A percentile compares a stretch with the other conserved stretches of the same genome.
phyloP scores from a whole-genome alignment of 2,329 filamentous ascomycete genomes.

The Phialemonium atrogriseum region DNA sequence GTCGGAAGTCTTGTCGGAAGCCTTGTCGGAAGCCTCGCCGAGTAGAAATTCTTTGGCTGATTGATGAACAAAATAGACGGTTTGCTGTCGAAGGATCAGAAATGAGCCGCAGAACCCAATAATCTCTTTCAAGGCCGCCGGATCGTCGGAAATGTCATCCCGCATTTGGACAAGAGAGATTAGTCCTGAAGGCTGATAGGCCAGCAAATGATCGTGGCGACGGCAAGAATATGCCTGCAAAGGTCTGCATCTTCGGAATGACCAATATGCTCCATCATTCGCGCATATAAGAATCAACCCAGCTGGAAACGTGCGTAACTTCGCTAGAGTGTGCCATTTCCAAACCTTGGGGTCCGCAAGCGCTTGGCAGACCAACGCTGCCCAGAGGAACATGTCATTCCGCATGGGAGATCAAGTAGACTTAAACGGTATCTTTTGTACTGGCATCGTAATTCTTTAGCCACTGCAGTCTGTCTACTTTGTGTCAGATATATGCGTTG shows the following conservation, averaged over 20 bases:
- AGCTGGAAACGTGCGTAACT: conserved; percentile 7
- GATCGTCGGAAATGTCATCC: background rate
- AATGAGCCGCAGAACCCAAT: conserved; percentile 8
- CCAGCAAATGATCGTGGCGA: conserved; percentile 5
- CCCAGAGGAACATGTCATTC: conserved; percentile 36
- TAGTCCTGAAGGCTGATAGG: conserved; percentile 8
- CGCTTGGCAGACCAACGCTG: conserved; percentile 27
- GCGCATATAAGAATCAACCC: conserved; percentile 9
- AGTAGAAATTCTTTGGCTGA: conserved; percentile 11
- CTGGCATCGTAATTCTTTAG: conserved; percentile 16
- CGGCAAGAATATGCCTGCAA: conserved; percentile 8
- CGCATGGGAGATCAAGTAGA: conserved; percentile 21
- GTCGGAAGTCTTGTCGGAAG: background rate
- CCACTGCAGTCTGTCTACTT: conserved; percentile 20
- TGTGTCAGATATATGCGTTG: conserved; percentile 24
- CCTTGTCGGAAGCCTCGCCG: background rate
- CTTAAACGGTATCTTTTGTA: conserved; percentile 9
- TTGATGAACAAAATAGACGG: conserved; percentile 6
- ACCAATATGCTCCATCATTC: conserved; percentile 7
- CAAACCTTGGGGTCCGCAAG: conserved; percentile 14
- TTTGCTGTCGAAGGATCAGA: conserved; percentile 4
- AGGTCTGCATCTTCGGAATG: conserved; percentile 4
- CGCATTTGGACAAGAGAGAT: conserved; percentile 5
- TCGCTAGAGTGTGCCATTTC: conserved; percentile 6
- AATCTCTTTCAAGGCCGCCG: conserved; percentile 4